Percentiles rank a stretch among this genome's conserved stretches.
Evolutionary conservation across 1,284 basidiomycete genomes (phyloP).

Genomic region (Rhodotorula sp.): DNA sequence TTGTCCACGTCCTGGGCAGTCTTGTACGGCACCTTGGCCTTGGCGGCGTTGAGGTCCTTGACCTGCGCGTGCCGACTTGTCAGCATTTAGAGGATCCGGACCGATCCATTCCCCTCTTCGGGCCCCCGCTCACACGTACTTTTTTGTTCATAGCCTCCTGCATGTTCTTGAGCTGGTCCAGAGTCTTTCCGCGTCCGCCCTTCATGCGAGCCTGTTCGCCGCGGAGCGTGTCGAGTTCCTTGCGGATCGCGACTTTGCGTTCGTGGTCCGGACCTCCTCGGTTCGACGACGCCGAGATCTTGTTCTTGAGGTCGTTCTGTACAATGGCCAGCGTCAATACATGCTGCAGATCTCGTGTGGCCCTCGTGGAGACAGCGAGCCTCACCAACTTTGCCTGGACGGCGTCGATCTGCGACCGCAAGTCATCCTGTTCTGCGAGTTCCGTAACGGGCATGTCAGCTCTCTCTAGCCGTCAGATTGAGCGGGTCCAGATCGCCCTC

Average conservation of each 20-base stretch:
- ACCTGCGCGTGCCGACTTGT: conserved; percentile 56
- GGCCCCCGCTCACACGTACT: conserved; percentile 54
- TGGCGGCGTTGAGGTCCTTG: conserved; percentile 82
- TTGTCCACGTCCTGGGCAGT: conserved; percentile 83
- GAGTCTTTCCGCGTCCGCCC: conserved; percentile 67
- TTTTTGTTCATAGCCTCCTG: conserved; percentile 83
- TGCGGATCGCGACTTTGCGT: conserved; percentile 64
- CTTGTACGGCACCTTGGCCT: conserved; percentile 80
- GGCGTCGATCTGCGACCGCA: conserved; percentile 79
- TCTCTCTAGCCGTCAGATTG: fast-evolving
- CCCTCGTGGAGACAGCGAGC: no score
- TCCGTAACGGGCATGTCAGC: no score
- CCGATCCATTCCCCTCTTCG: neutral
- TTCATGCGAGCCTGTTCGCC: conserved; percentile 80
- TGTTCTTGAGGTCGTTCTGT: conserved; percentile 74
- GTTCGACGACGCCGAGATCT: conserved; percentile 62
- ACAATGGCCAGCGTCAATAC: neutral
- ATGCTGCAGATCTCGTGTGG: no score
- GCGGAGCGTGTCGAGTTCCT: conserved; percentile 79
- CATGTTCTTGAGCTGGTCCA: conserved; percentile 77
- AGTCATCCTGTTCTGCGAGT: conserved; percentile 70
- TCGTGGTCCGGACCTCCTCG: conserved; percentile 63
- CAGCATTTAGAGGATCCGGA: neutral
- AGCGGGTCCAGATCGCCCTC: neutral
- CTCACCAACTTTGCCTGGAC: conserved; percentile 72